Evolutionary conservation across 169 alveolate species (phyloP).

Genomic region (Plasmodium gallinaceum): DNA sequence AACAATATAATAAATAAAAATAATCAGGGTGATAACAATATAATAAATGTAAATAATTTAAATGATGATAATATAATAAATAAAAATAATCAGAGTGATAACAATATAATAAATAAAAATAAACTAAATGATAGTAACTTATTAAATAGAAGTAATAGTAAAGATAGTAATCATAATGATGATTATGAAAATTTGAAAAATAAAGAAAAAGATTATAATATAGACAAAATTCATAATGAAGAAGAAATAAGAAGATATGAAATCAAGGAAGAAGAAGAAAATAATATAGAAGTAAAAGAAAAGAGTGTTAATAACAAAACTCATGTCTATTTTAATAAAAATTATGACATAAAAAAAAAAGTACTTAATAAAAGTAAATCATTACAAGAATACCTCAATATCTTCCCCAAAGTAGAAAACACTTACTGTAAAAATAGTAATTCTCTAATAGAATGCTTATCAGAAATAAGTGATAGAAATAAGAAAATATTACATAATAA

Average conservation of each 20-base stretch:
- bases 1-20: too few species aligned
- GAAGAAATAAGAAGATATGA: not conserved
- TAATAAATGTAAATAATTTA: too few species aligned
- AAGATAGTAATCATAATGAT: not conserved
- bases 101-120: not conserved
- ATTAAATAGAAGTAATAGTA: constrained; percentile 8
- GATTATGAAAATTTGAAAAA: constrained; percentile 30
- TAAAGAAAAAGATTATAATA: constrained; percentile 14
- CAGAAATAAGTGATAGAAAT: too few species aligned
- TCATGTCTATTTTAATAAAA: not conserved
- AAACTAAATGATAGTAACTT: constrained; percentile 1
- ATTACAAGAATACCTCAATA: too few species aligned
- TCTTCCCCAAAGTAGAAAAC: too few species aligned
- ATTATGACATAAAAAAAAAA: not conserved
- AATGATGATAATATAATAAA: too few species aligned
- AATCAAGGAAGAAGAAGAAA: not conserved
- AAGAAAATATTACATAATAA: too few species aligned
- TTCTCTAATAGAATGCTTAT: too few species aligned
- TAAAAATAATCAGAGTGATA: too few species aligned
- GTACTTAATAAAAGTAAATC: not conserved
- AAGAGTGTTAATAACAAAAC: not conserved
- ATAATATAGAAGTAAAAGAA: not conserved
- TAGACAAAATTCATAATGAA: not conserved
- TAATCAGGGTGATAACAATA: too few species aligned
- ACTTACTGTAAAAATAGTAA: too few species aligned